phyloP scores from a whole-genome alignment of 345 rosid species.

The Ricinus communis region DNA sequence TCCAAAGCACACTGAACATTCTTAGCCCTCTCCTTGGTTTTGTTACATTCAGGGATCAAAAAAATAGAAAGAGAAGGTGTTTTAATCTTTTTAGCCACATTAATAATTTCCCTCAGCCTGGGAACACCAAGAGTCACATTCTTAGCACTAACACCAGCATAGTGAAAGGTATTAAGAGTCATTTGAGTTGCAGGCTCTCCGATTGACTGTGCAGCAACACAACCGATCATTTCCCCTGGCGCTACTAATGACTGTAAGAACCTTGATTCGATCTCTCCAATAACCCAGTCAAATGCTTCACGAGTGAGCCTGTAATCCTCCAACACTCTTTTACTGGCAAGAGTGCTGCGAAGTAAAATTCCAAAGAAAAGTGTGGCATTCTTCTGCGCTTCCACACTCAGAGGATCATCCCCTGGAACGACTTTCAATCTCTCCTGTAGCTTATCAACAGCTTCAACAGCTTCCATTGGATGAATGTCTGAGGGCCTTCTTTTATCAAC shows the following conservation, averaged over 20 bases:
- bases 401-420: conserved; percentile 85
- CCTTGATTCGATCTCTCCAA: conserved; percentile 94
- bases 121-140: conserved; percentile 99
- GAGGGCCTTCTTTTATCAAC: conserved; percentile 68
- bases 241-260: conserved; percentile 90
- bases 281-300: conserved; percentile 97
- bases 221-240: conserved; percentile 98
- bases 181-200: conserved; percentile 99
- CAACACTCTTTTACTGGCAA: conserved; percentile 96
- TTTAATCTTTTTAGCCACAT: conserved; percentile 91
- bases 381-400: conserved; percentile 98
- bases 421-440: conserved; percentile 93
- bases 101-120: conserved; percentile 89
- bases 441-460: conserved; percentile 93
- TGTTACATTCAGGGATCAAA: conserved; percentile 67
- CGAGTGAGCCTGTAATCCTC: conserved; percentile 92
- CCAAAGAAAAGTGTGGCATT: conserved; percentile 95
- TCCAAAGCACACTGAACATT: conserved; percentile 95
- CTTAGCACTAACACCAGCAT: conserved; percentile 99
- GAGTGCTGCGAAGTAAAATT: conserved; percentile 92
- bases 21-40: conserved; percentile 91
- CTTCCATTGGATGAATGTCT: conserved; percentile 93
- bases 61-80: conserved; percentile 91
- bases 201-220: conserved; percentile 98
- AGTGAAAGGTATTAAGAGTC: conserved; percentile 97